These are phyloP conservation scores for Volvox africanus DNA, from an alignment of 139 green algal species.

Conservation along the genomic window DNA sequence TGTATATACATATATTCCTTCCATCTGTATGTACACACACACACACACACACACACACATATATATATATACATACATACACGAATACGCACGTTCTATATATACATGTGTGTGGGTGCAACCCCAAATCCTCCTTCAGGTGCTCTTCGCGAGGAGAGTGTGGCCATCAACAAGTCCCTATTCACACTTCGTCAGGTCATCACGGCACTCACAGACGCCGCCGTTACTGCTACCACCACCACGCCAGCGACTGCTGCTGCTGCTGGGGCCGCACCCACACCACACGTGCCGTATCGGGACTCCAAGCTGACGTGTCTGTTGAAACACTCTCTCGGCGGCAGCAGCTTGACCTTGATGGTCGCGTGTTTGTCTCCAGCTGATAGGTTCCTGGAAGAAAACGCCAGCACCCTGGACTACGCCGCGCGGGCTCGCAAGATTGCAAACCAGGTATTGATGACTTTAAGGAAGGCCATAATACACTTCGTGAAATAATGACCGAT, in stretches of 20 bases:
- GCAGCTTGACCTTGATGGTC: slow-evolving; percentile 65
- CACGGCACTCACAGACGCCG: slow-evolving; percentile 34
- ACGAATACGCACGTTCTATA: background rate
- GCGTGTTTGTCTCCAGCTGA: slow-evolving; percentile 62
- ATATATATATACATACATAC: too few species aligned
- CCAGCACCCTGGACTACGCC: slow-evolving; percentile 74
- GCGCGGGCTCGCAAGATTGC: slow-evolving; percentile 52
- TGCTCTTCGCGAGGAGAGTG: slow-evolving; percentile 60
- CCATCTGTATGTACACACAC: too few species aligned
- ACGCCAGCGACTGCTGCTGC: slow-evolving; percentile 33
- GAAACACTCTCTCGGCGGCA: slow-evolving; percentile 70
- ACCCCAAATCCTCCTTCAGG: slow-evolving; percentile 3
- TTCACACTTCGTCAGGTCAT: slow-evolving; percentile 67
- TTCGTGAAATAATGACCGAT: too few species aligned
- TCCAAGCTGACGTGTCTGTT: slow-evolving; percentile 75
- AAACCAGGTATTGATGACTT: slow-evolving; percentile 50
- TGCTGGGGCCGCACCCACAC: background rate
- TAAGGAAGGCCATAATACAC: background rate
- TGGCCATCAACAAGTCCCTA: slow-evolving; percentile 77
- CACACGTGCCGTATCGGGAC: slow-evolving; percentile 66
- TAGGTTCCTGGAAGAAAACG: slow-evolving; percentile 62
- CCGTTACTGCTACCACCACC: slow-evolving; percentile 12
- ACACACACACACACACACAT: background rate
- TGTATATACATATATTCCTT: too few species aligned
- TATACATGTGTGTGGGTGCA: too few species aligned